Evolutionary conservation across 495 filamentous ascomycete genomes (phyloP).

Genomic region (Aspergillus avenaceus): DNA sequence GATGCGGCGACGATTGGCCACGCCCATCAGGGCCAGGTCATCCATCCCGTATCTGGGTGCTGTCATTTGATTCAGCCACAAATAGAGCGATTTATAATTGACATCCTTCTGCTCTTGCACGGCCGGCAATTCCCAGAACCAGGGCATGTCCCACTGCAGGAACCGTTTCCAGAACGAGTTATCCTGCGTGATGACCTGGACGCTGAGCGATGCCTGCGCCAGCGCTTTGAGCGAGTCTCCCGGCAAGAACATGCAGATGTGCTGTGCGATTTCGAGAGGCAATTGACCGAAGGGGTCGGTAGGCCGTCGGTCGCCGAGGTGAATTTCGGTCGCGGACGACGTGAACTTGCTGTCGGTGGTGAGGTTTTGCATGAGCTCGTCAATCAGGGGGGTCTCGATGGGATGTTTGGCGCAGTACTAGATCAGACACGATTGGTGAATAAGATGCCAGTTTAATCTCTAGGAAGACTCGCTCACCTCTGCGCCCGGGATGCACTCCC

Average conservation of each 20-base stretch:
- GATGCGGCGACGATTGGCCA: constrained; percentile 17
- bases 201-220: constrained; percentile 12
- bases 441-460: not conserved
- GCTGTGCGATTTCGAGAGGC: constrained; percentile 14
- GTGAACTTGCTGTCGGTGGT: constrained; percentile 7
- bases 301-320: constrained; percentile 5
- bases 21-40: constrained; percentile 9
- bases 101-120: constrained; percentile 1
- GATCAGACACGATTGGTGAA: not conserved
- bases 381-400: constrained; percentile 8
- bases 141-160: constrained; percentile 18
- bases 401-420: constrained; percentile 19
- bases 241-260: constrained; percentile 18
- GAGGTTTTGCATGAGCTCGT: constrained; percentile 4
- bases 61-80: constrained; percentile 13
- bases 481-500: constrained; percentile 19
- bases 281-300: constrained; percentile 14
- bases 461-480: constrained; percentile 7
- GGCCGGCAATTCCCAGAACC: constrained; percentile 14
- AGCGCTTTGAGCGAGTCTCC: constrained; percentile 11
- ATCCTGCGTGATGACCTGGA: constrained; percentile 15
- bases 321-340: not conserved
- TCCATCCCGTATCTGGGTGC: constrained; percentile 16
- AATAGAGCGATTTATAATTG: constrained; percentile 16
- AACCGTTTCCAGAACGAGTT: constrained; percentile 18